These are phyloP conservation scores for Colletotrichum sidae DNA, from an alignment of 2,329 filamentous ascomycete genomes.

Conservation along the genomic window DNA sequence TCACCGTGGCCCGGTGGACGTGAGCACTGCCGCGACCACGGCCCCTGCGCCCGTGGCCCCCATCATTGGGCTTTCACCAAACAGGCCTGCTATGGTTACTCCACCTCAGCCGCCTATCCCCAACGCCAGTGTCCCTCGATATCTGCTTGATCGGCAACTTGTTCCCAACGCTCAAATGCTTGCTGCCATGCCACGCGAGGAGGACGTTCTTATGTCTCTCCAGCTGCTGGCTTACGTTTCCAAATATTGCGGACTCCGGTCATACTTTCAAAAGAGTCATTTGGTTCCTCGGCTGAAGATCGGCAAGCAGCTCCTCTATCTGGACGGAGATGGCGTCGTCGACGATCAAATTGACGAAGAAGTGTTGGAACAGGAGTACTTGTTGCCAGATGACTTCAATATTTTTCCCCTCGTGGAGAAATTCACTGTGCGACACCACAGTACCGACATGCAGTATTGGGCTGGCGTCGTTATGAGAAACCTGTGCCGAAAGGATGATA, in stretches of 20 bases:
- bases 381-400: constrained; percentile 94
- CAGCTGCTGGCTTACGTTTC: constrained; percentile 97
- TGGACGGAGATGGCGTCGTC: constrained; percentile 75
- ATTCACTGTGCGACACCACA: constrained; percentile 95
- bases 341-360: constrained; percentile 62
- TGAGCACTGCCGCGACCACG: constrained; percentile 81
- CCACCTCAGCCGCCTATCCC: constrained; percentile 81
- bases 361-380: constrained; percentile 85
- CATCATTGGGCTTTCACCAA: constrained; percentile 76
- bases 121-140: constrained; percentile 79
- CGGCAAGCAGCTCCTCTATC: constrained; percentile 81
- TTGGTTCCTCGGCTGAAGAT: constrained; percentile 93
- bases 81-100: constrained; percentile 75
- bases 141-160: constrained; percentile 79
- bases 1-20: constrained; percentile 85
- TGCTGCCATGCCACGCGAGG: constrained; percentile 93
- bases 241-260: constrained; percentile 96
- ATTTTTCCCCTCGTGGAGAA: constrained; percentile 99
- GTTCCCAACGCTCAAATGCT: constrained; percentile 79
- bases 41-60: constrained; percentile 74
- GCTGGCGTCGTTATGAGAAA: constrained; percentile 99
- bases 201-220: constrained; percentile 97
- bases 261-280: constrained; percentile 96
- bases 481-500: constrained; percentile 97
- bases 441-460: constrained; percentile 99